A percentile compares a stretch with the other conserved stretches of the same genome.
phyloP scores from a whole-genome alignment of 306 rosid genomes.

The Vigna unguiculata region DNA sequence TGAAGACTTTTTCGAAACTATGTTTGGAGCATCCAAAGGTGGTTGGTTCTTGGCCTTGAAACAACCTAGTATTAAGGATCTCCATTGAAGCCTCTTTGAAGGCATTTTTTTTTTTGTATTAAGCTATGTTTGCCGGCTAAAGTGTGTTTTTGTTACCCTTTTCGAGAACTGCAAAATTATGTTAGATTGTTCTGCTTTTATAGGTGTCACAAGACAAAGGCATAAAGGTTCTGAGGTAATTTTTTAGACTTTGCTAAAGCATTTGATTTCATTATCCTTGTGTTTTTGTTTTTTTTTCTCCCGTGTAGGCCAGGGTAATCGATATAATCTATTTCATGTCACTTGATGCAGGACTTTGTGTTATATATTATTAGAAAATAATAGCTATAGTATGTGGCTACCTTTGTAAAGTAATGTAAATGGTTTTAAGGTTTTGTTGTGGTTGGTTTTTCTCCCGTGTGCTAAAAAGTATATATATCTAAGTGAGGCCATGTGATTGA shows the following conservation, averaged over 20 bases:
- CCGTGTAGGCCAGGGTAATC: slow-evolving; percentile 33
- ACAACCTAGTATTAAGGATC: slow-evolving; percentile 61
- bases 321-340: slow-evolving; percentile 26
- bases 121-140: slow-evolving; percentile 5
- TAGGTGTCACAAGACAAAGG: slow-evolving; percentile 40
- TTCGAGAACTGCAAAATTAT: slow-evolving; percentile 38
- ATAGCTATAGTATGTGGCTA: not conserved
- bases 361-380: not conserved
- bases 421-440: slow-evolving; percentile 22
- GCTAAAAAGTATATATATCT: not conserved
- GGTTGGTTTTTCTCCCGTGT: not conserved
- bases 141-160: slow-evolving; percentile 36
- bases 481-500: slow-evolving; percentile 41
- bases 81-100: slow-evolving; percentile 51
- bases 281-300: slow-evolving; percentile 14
- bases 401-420: slow-evolving; percentile 38
- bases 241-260: slow-evolving; percentile 31
- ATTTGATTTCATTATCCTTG: slow-evolving; percentile 32
- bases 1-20: slow-evolving; percentile 47
- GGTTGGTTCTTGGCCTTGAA: slow-evolving; percentile 44
- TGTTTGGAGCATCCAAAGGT: slow-evolving; percentile 42
- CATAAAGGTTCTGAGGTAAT: slow-evolving; percentile 9
- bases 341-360: slow-evolving; percentile 30
- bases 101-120: slow-evolving; percentile 55
- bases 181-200: slow-evolving; percentile 34